Conservation (phyloP, 2,329 filamentous ascomycete genomes). For the Penicillium sp. region DNA sequence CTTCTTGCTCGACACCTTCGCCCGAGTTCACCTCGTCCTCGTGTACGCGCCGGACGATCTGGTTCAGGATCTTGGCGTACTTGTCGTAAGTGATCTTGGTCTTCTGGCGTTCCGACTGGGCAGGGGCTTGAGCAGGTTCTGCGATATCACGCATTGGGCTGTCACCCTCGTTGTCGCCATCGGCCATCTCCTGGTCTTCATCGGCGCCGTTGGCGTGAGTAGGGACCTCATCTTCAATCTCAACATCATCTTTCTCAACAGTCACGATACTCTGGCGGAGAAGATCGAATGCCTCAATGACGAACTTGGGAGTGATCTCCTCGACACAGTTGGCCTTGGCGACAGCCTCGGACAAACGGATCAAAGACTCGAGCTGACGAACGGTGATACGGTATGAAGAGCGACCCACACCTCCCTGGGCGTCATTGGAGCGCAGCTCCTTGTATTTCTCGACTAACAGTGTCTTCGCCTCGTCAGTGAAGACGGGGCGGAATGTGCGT, state of each 20-base stretch:
- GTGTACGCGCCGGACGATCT: constrained; percentile 77
- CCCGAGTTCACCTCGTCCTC: constrained; percentile 74
- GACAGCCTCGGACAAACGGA: constrained; percentile 94
- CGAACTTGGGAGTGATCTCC: constrained; percentile 80
- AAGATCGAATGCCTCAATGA: constrained; percentile 87
- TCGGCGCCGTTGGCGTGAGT: constrained; percentile 48
- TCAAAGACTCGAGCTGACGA: constrained; percentile 91
- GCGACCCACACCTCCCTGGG: constrained; percentile 86
- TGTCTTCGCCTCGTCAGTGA: constrained; percentile 81
- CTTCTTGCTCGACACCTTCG: constrained; percentile 82
- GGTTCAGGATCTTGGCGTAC: constrained; percentile 86
- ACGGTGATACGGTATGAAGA: constrained; percentile 98
- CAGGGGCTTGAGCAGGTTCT: constrained; percentile 39
- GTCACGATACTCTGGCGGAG: constrained; percentile 94
- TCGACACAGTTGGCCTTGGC: constrained; percentile 96
- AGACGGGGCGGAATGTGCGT: constrained; percentile 88
- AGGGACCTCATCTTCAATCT: constrained; percentile 76
- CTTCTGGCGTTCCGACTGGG: constrained; percentile 54
- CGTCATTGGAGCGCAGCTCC: constrained; percentile 87
- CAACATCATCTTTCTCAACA: constrained; percentile 95
- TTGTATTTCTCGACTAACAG: constrained; percentile 92
- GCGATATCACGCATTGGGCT: constrained; percentile 56
- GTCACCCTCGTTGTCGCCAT: constrained; percentile 50
- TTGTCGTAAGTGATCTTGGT: constrained; percentile 95
- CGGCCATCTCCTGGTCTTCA: constrained; percentile 53